Evolutionary conservation across 176 grass and related monocot species (phyloP), one percentile per base, ranked within the genome.

Genomic region (Typha latifolia): DNA sequence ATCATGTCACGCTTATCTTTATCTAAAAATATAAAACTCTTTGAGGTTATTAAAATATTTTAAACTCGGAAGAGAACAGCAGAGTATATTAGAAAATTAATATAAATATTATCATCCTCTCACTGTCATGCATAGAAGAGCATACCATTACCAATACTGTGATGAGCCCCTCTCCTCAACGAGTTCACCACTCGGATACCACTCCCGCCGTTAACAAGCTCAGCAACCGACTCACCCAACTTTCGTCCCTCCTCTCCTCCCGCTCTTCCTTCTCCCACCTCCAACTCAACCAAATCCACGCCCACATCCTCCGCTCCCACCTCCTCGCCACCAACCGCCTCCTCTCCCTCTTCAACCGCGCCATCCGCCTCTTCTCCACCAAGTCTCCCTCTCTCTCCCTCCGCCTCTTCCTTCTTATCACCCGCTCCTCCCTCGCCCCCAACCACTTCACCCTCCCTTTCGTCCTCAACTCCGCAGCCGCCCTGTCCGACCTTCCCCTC

Each of bases 391-490:
- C 22, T 19, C 63, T 52, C 71, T 75, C 81, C 71, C 71, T 84
- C 71, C 78, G 63, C 15, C 47, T 82, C 70, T 66, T 84, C 74
- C 51, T 81, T 63, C 74, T 87, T 64, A 84, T 91, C 80, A 62
- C 81, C 64, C 84, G 78, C 68, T 67, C 78, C 31, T 49, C 84
- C 49, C 51, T 91, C 71, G 55, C 52, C 22, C 78, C 84, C 5
- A 53, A 84, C 69, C 84, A 81, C 71, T 87, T 79, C 88, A 63
- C 88, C 61, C 21, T 91, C 51, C 84, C 88, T 51, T 91, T 87
- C 78, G 68, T 85, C 56, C 74, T 91, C 81, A 91, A 91, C 68
- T 79, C 84, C 61, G 78, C 81, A 12, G 74, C 88, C 10, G 64
- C 88, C 50, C 56, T 81, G 14, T 68, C 52, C 26, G 26, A 70